Evolutionary conservation across 306 rosid species (phyloP).

Genomic region (Vigna unguiculata): DNA sequence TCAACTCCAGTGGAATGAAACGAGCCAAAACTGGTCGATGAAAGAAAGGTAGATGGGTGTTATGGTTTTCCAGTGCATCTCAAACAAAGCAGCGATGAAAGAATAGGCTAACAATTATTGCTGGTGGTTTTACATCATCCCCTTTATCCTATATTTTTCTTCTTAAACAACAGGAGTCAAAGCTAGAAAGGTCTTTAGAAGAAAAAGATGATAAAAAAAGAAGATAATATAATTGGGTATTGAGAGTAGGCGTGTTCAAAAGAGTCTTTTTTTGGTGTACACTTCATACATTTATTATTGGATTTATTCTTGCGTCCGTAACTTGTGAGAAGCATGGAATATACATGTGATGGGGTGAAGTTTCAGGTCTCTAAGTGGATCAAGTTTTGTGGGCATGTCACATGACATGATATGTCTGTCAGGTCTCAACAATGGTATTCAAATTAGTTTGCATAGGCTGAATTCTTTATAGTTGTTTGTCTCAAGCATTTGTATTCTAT

Average conservation of each 20-base stretch:
- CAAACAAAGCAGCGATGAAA: slow-evolving; percentile 49
- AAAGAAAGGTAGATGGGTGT: slow-evolving; percentile 35
- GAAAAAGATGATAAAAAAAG: slow-evolving; percentile 16
- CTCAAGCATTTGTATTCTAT: slow-evolving; percentile 24
- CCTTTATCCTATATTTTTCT: slow-evolving; percentile 38
- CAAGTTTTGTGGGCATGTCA: slow-evolving; percentile 47
- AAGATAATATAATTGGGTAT: slow-evolving; percentile 55
- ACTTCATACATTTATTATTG: slow-evolving; percentile 83
- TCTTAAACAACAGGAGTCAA: slow-evolving; percentile 44
- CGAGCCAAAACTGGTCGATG: slow-evolving; percentile 92
- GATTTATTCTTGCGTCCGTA: slow-evolving; percentile 86
- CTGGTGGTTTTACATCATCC: slow-evolving; percentile 38
- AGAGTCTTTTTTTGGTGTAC: slow-evolving; percentile 48
- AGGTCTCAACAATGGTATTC: neutral
- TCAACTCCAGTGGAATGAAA: slow-evolving; percentile 92
- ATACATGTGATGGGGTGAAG: slow-evolving; percentile 19
- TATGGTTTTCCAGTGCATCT: slow-evolving; percentile 30
- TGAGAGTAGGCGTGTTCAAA: slow-evolving; percentile 63
- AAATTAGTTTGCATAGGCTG: slow-evolving; percentile 45
- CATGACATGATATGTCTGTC: neutral
- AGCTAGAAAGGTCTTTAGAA: slow-evolving; percentile 33
- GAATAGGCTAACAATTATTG: slow-evolving; percentile 64
- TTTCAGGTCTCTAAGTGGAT: slow-evolving; percentile 6
- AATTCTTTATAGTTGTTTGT: slow-evolving; percentile 44
- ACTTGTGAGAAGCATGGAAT: slow-evolving; percentile 61